Evolutionary conservation across 306 rosid genomes (phyloP).

Genomic region (Cajanus cajan): DNA sequence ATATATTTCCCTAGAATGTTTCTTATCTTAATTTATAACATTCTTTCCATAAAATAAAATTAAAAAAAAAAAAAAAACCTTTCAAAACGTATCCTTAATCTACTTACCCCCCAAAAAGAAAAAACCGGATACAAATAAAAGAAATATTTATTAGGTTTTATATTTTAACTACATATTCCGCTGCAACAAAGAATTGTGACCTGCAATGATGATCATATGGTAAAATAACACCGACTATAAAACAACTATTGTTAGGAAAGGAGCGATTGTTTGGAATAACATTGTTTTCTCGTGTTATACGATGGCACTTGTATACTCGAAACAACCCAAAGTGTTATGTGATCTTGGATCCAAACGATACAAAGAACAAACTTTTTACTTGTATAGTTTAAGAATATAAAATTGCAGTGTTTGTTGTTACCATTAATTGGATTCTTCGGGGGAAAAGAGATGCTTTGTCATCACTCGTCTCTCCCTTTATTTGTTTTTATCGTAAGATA

Average conservation of each 20-base stretch:
- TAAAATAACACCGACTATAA: neutral
- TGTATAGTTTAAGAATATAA: neutral
- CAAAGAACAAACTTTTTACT: neutral
- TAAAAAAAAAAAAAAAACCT: too few species aligned
- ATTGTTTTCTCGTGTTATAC: neutral
- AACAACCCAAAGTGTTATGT: neutral
- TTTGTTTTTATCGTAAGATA: neutral
- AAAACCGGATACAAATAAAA: too few species aligned
- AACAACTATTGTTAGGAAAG: neutral
- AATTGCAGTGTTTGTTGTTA: neutral
- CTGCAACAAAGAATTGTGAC: neutral
- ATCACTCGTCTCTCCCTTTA: neutral
- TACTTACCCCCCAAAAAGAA: too few species aligned
- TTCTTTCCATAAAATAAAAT: too few species aligned
- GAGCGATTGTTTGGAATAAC: neutral
- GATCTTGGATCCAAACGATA: neutral
- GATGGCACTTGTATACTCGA: neutral
- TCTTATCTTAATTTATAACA: too few species aligned
- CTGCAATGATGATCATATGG: neutral
- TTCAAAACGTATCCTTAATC: too few species aligned
- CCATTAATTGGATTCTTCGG: neutral
- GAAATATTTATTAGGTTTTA: too few species aligned
- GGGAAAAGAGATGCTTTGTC: constrained; percentile 6
- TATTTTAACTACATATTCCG: neutral
- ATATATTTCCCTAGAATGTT: too few species aligned